Conservation (phyloP, 345 rosid genomes). For the Ceriops tagal region DNA sequence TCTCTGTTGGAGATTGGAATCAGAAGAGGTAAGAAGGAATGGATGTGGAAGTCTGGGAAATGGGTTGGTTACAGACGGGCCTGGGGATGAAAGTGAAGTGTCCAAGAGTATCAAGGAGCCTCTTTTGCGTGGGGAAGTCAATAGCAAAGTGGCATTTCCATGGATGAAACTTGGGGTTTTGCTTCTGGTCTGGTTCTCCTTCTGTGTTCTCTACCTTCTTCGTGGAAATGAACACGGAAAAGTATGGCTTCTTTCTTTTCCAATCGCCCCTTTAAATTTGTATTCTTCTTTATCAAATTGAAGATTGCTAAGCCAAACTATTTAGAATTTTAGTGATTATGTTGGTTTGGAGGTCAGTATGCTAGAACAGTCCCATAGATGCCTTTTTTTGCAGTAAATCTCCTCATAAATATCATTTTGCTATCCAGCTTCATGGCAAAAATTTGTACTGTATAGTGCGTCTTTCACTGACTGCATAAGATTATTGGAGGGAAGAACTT, state of each 20-base stretch:
- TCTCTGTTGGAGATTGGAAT: slow-evolving; percentile 56
- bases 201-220: slow-evolving; percentile 59
- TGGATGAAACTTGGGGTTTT: slow-evolving; percentile 65
- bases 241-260: slow-evolving; percentile 31
- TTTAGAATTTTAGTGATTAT: background rate
- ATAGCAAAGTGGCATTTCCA: slow-evolving; percentile 37
- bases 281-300: background rate
- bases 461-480: too few species aligned
- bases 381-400: too few species aligned
- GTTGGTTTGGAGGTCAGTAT: too few species aligned
- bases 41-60: slow-evolving; percentile 36
- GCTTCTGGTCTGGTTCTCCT: slow-evolving; percentile 67
- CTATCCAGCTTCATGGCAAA: too few species aligned
- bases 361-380: too few species aligned
- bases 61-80: slow-evolving; percentile 23
- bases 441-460: too few species aligned
- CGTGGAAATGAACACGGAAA: slow-evolving; percentile 65
- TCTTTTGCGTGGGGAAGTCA: slow-evolving; percentile 32
- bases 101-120: slow-evolving; percentile 32
- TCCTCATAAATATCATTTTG: too few species aligned
- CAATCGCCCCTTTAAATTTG: background rate
- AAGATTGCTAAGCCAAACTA: background rate
- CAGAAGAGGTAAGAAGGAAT: slow-evolving; percentile 36
- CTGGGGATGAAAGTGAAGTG: slow-evolving; percentile 24
- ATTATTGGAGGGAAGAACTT: too few species aligned